Base-by-base conservation (phyloP, 1,284 basidiomycete genomes). In the Cutaneotrichosporon mucoides region DNA sequence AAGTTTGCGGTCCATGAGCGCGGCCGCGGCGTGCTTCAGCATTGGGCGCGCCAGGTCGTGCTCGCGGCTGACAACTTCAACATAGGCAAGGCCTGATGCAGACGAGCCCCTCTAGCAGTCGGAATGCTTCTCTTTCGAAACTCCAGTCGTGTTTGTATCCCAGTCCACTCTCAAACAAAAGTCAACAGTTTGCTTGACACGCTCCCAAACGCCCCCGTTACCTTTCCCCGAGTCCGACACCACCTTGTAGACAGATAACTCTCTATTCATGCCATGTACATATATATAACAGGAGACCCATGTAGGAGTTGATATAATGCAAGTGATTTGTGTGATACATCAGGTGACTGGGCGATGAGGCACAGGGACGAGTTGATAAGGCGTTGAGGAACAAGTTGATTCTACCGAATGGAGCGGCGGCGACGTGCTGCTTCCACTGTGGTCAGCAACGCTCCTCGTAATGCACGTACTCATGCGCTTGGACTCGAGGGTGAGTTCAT, bases 1-100 rank as follows among this genome's bases (percentile, higher is more conserved):
- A 59, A 62, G 35, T 72, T 71, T 42, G 68, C 76, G 6, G 62
- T 62, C 0, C 76, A 77, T 55, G 68, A 72, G 49, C 62, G 66
- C 24, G 74, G 74, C 1, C 55, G 73, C 46, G 72, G 73, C 11
- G 60, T 76, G 33, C 60, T 76, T 13, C 62, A 62, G 33, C 57
- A 66, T 43, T 77, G 74, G 74, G 74, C 74, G 4, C 46, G 34
- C 10, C 56, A 47, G 4, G 64, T 69, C 12, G 45, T 47, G 3
- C 9, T 10, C 3, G 58, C 35, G 5, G 62, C 55, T 13, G 44
- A 54, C 16, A 11, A 47, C 24, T 24, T 24, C 24, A 24, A 24
- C 24, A 3, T 24, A 2, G 24, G 24, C 24, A 24, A 24, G 24
- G 24, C 24, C 3, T 24, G 24, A 24, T n/a, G n/a, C 24, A 24